These are phyloP conservation scores for Yamadazyma friedrichii DNA, from an alignment of 1,139 yeast genomes.

Conservation along the genomic window DNA sequence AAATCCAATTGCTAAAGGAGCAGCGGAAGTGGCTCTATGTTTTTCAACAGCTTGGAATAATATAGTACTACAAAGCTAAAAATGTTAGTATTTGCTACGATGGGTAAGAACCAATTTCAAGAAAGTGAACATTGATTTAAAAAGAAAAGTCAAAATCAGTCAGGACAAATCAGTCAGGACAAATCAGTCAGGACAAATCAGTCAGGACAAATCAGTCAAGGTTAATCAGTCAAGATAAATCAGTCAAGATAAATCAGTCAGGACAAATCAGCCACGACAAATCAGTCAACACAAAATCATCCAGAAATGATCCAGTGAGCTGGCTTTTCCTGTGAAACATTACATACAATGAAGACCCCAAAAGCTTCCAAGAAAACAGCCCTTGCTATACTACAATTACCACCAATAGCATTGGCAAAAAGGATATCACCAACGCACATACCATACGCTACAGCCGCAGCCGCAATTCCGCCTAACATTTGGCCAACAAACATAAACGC, in stretches of 20 bases:
- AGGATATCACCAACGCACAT: conserved; percentile 81
- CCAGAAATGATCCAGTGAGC: conserved; percentile 40
- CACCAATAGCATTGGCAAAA: conserved; percentile 72
- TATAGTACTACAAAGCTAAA: conserved; percentile 58
- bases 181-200: too few species aligned
- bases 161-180: too few species aligned
- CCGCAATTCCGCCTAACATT: conserved; percentile 85
- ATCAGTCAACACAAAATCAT: too few species aligned
- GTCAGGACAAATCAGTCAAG: too few species aligned
- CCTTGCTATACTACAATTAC: conserved; percentile 69
- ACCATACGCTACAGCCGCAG: conserved; percentile 87
- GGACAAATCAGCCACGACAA: too few species aligned
- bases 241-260: too few species aligned
- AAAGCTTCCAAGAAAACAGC: conserved; percentile 84
- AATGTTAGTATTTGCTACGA: too few species aligned
- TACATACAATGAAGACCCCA: conserved; percentile 60
- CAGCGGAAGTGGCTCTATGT: conserved; percentile 71
- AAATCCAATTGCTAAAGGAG: conserved; percentile 82
- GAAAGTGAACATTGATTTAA: too few species aligned
- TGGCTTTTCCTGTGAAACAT: conserved; percentile 19
- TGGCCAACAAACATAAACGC: conserved; percentile 64
- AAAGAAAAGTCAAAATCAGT: too few species aligned
- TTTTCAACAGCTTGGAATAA: conserved; percentile 84
- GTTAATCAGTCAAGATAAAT: too few species aligned
- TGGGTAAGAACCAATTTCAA: too few species aligned